Conservation (phyloP, 495 filamentous ascomycete genomes). For the Aspergillus funiculosus region DNA sequence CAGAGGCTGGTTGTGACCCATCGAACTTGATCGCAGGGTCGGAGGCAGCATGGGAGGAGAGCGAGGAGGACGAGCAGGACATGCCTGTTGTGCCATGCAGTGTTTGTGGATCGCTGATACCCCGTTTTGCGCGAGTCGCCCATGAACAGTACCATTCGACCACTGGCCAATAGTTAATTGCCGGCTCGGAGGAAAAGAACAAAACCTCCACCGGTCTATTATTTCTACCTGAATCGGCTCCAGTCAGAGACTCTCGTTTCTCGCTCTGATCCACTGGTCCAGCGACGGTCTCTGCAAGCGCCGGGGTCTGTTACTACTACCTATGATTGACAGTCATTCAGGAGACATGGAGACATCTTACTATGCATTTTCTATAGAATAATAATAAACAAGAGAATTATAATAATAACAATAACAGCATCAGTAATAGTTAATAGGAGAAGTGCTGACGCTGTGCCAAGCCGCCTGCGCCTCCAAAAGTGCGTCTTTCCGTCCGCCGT, state of each 20-base stretch:
- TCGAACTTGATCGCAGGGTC: not conserved
- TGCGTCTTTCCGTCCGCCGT: not conserved
- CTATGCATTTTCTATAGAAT: too few species aligned
- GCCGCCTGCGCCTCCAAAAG: conserved; percentile 21
- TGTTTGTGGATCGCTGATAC: conserved; percentile 59
- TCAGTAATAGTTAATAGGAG: too few species aligned
- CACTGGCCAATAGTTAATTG: conserved; percentile 3
- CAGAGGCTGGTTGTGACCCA: not conserved
- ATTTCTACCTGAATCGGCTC: too few species aligned
- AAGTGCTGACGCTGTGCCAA: conserved; percentile 17
- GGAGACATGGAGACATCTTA: too few species aligned
- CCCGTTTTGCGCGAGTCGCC: conserved; percentile 64
- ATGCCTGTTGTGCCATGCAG: conserved; percentile 43
- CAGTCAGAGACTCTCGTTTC: too few species aligned
- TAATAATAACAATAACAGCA: not conserved
- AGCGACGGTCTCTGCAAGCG: too few species aligned
- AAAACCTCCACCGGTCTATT: too few species aligned
- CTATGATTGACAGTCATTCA: too few species aligned
- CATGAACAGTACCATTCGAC: conserved; percentile 63
- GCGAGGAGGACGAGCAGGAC: conserved; percentile 39
- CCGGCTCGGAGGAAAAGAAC: not conserved
- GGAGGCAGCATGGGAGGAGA: conserved; percentile 25
- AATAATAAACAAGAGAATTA: too few species aligned
- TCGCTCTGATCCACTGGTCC: too few species aligned
- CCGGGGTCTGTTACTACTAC: too few species aligned